Percentiles rank a stretch among this genome's conserved stretches.
These are phyloP conservation scores for Ogataea minuta DNA, from an alignment of 805 yeast species.

Conservation along the genomic window DNA sequence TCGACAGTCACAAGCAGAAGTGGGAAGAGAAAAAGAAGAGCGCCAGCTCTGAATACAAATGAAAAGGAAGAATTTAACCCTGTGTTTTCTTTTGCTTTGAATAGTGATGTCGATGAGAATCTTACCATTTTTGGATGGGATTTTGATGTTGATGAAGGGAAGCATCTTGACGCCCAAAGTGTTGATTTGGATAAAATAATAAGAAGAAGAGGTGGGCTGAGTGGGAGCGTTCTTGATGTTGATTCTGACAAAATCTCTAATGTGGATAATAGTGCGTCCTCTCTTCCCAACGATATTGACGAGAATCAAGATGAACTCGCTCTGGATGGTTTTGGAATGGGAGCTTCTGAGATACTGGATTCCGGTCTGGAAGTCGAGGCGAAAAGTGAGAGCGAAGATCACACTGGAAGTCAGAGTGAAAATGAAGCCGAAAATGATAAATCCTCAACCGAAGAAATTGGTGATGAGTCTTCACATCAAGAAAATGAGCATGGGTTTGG, in stretches of 20 bases:
- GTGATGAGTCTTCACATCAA: too few relatives aligned
- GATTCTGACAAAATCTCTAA: slow-evolving; percentile 13
- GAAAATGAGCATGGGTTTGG: too few relatives aligned
- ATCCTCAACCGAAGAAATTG: too few relatives aligned
- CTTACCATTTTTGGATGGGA: slow-evolving; percentile 78
- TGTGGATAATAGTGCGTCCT: slow-evolving; percentile 19
- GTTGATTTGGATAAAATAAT: slow-evolving; percentile 89
- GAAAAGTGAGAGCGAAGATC: slow-evolving; percentile 23
- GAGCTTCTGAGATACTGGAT: slow-evolving; percentile 28
- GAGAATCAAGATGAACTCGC: slow-evolving; percentile 42
- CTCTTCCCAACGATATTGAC: slow-evolving; percentile 19
- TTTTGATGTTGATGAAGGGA: slow-evolving; percentile 52
- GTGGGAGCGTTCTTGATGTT: slow-evolving; percentile 34
- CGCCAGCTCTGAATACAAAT: slow-evolving; percentile 24
- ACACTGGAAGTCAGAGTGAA: slow-evolving; percentile 21
- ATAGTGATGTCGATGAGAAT: slow-evolving; percentile 39
- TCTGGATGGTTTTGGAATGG: slow-evolving; percentile 43
- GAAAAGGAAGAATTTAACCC: slow-evolving; percentile 65
- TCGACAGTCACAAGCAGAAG: slow-evolving; percentile 16
- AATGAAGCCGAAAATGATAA: slow-evolving; percentile 10
- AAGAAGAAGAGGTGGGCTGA: slow-evolving; percentile 74
- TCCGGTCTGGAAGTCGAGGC: slow-evolving; percentile 32
- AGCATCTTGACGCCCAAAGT: slow-evolving; percentile 39
- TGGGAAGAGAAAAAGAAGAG: slow-evolving; percentile 29
- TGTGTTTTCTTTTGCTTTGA: slow-evolving; percentile 67